Base-by-base conservation (phyloP, 306 rosid species). In the Prunus campanulata region DNA sequence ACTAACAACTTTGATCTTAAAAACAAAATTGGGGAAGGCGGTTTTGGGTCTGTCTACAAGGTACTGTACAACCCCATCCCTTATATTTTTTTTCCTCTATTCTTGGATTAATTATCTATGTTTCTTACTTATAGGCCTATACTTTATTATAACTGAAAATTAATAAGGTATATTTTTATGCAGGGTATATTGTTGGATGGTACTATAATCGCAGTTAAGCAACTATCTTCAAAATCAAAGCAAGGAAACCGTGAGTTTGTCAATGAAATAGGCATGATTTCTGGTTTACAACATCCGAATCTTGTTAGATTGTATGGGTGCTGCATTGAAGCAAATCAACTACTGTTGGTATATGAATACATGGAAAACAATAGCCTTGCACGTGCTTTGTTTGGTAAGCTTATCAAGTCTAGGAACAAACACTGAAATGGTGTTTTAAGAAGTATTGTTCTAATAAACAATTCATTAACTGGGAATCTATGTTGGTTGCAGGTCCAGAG, bases 11-110 rank as follows among this genome's bases (percentile, higher is more conserved):
- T 90, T 25, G 74, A 57, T 81, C 80, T 86, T 72, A 59, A 35
- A 61, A 90, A 88, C 76, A 86, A 81, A 82, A 68, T 90, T 19
- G 95, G 92, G 68, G 92, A 90, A 83, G 95, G 95, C 14, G 96
- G 92, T 81, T 90, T 90, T 83, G 96, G 96, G 74, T 79, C 81
- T 47, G 96, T 90, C 67, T 86, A 76, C 83, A 90, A 90, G 92
- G 96, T 88, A 84, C 57, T n/a, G 8, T 16, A 61, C 0, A n/a
- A 27, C 16, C 8, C 14, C 64, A 59, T 9, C 29, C 51, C 14
- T 0, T 18, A 13, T 16, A 35, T 0, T 8, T 3, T 3, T n/a
- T 42, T 66, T 11, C 8, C 18, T 15, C 8, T 44, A 8, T 39
- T 57, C 4, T 71, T 5, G 7, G 57, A 52, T 52, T 48, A 14